Percentiles rank a stretch among this genome's conserved stretches.
These are phyloP conservation scores for Acacia acuminata DNA, from an alignment of 306 rosid species.

Conservation along the genomic window DNA sequence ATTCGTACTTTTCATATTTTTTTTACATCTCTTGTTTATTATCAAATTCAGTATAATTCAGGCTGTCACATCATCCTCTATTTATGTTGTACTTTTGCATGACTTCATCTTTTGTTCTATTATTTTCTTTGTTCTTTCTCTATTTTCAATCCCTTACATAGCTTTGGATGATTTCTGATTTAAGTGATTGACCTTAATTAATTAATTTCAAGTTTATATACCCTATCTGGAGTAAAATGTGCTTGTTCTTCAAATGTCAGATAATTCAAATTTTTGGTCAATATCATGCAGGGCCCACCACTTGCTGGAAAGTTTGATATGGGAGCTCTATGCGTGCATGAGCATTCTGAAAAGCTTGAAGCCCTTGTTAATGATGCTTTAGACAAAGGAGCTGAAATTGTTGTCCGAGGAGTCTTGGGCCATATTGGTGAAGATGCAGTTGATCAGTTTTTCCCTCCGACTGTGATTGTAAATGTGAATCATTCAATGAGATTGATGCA, in stretches of 20 bases:
- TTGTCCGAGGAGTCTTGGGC: slow-evolving; percentile 89
- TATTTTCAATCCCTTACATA: neutral
- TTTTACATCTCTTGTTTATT: slow-evolving; percentile 9
- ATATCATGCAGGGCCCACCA: slow-evolving; percentile 81
- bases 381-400: slow-evolving; percentile 87
- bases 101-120: neutral
- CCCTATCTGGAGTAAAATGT: neutral
- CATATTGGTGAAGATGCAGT: slow-evolving; percentile 89
- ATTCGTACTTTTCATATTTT: neutral
- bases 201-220: neutral
- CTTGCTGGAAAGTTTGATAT: slow-evolving; percentile 84
- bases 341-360: slow-evolving; percentile 94
- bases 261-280: neutral
- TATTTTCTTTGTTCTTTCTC: neutral
- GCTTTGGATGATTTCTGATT: neutral
- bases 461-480: slow-evolving; percentile 82
- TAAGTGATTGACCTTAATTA: neutral
- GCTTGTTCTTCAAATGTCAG: neutral
- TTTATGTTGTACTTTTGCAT: slow-evolving; percentile 14
- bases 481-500: slow-evolving; percentile 96
- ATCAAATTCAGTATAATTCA: slow-evolving; percentile 2
- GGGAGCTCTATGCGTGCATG: slow-evolving; percentile 95
- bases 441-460: slow-evolving; percentile 88
- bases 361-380: slow-evolving; percentile 80
- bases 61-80: slow-evolving; percentile 16